phyloP scores from a whole-genome alignment of 2,329 filamentous ascomycete genomes.

The Coniochaeta ligniaria region DNA sequence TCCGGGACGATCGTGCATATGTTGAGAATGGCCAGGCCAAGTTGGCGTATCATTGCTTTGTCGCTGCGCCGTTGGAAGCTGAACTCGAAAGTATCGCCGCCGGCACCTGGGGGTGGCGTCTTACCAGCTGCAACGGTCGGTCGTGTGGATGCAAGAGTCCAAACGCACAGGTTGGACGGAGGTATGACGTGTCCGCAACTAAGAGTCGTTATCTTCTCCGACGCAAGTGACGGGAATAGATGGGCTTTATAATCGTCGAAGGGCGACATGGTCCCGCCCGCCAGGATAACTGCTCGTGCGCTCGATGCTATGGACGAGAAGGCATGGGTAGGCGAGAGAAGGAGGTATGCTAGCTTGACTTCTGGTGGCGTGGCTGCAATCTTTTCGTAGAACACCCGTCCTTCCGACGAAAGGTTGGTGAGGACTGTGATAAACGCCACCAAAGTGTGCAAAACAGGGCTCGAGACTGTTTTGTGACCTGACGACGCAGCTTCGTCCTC shows the following conservation, averaged over 20 bases:
- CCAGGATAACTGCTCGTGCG: constrained; percentile 80
- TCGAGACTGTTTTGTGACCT: constrained; percentile 43
- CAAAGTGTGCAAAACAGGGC: constrained; percentile 47
- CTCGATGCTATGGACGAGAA: constrained; percentile 83
- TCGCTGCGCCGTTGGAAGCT: constrained; percentile 73
- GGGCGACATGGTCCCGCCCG: constrained; percentile 95
- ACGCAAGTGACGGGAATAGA: constrained; percentile 68
- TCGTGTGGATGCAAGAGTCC: constrained; percentile 50
- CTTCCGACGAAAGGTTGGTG: constrained; percentile 75
- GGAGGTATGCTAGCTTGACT: constrained; percentile 70
- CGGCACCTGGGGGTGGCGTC: constrained; percentile 9
- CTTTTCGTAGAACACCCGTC: constrained; percentile 58
- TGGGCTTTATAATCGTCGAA: constrained; percentile 86
- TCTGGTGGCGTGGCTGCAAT: constrained; percentile 25
- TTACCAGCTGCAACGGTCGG: constrained; percentile 16
- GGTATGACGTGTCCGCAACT: constrained; percentile 96
- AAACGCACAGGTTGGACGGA: constrained; percentile 69
- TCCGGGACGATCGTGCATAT: constrained; percentile 72
- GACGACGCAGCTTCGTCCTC: constrained; percentile 33
- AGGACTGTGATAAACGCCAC: constrained; percentile 66
- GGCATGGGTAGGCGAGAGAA: constrained; percentile 85
- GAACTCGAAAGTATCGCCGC: constrained; percentile 64
- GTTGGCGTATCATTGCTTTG: constrained; percentile 61
- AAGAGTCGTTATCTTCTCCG: constrained; percentile 63
- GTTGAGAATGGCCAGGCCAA: constrained; percentile 67